These are phyloP conservation scores for Nevesoporus exiguus DNA, from an alignment of 768 basidiomycete genomes.

Conservation along the genomic window DNA sequence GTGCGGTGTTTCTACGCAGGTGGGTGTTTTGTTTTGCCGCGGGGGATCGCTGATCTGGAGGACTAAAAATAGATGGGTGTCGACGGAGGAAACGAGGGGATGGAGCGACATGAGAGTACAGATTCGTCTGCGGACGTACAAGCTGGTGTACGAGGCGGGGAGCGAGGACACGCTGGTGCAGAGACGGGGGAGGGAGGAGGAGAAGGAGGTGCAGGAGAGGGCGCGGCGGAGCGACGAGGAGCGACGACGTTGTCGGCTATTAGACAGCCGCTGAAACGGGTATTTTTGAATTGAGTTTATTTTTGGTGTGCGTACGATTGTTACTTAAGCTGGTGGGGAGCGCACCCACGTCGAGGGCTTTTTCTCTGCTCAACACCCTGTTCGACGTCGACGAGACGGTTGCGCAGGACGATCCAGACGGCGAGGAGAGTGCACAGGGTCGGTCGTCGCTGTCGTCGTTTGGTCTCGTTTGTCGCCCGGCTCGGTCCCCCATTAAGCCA, in stretches of 20 bases:
- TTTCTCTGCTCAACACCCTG: background rate
- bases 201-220: conserved; percentile 33
- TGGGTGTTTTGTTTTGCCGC: conserved; percentile 32
- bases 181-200: conserved; percentile 32
- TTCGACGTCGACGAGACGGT: background rate
- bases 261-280: background rate
- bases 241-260: conserved; percentile 43
- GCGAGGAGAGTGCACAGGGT: background rate
- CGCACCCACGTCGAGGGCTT: background rate
- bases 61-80: conserved; percentile 50
- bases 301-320: conserved; percentile 14
- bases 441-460: background rate
- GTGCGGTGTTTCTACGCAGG: conserved; percentile 57
- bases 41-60: conserved; percentile 22
- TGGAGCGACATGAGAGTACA: conserved; percentile 41
- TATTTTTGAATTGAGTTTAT: conserved; percentile 4
- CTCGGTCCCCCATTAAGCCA: conserved; percentile 28
- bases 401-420: background rate
- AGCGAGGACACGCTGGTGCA: conserved; percentile 57
- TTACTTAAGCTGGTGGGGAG: conserved; percentile 1
- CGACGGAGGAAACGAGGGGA: conserved; percentile 30
- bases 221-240: conserved; percentile 54
- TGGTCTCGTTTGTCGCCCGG: background rate
- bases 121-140: conserved; percentile 59
- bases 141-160: conserved; percentile 63